These are phyloP conservation scores for Coleophoma crateriformis DNA, from an alignment of 2,329 filamentous ascomycete species.

Conservation along the genomic window DNA sequence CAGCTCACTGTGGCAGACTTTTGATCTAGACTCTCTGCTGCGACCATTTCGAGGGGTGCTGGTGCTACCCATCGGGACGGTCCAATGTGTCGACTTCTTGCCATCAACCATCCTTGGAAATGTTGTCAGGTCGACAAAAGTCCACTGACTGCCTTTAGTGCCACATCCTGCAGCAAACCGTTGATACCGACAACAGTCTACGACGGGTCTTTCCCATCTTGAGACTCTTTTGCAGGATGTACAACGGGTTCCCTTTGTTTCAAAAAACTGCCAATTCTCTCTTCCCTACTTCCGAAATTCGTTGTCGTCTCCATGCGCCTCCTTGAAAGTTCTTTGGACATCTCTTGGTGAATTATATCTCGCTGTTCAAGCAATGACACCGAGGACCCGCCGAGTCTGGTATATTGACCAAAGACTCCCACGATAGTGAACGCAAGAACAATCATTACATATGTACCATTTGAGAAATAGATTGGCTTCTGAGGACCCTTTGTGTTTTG, in stretches of 20 bases:
- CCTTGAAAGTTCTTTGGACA: constrained; percentile 55
- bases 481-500: constrained; percentile 40
- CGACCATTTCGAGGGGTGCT: neutral
- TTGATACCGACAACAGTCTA: constrained; percentile 36
- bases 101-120: constrained; percentile 2
- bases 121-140: constrained; percentile 8
- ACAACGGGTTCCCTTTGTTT: constrained; percentile 55
- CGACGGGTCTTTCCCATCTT: constrained; percentile 36
- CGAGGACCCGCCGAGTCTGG: constrained; percentile 59
- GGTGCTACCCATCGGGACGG: neutral
- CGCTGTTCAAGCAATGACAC: constrained; percentile 59
- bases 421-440: constrained; percentile 64
- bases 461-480: constrained; percentile 64
- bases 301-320: constrained; percentile 47
- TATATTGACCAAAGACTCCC: constrained; percentile 67
- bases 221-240: constrained; percentile 13
- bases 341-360: constrained; percentile 60
- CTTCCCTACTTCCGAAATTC: constrained; percentile 47
- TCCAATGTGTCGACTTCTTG: neutral
- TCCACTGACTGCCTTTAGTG: constrained; percentile 18
- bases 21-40: no score
- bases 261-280: constrained; percentile 73
- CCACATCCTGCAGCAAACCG: constrained; percentile 38
- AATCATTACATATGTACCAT: constrained; percentile 71
- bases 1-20: no score